A percentile compares a stretch with the other conserved stretches of the same genome.
These are phyloP conservation scores for Magnusiomyces magnusii DNA, from an alignment of 1,139 yeast genomes.

Conservation along the genomic window DNA sequence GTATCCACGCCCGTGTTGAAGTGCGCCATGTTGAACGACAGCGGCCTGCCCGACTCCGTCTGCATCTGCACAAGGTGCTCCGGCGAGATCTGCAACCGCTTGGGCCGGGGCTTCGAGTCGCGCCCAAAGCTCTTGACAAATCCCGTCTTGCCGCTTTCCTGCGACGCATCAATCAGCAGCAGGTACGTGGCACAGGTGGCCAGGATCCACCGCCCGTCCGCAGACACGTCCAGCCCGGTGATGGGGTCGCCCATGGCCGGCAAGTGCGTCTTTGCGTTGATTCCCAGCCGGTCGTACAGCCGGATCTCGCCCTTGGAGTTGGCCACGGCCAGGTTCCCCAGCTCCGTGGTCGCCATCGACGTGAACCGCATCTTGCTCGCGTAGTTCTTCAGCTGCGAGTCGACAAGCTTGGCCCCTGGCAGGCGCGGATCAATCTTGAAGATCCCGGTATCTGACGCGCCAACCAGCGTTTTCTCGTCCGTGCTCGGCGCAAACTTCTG, in stretches of 20 bases:
- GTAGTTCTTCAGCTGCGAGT: slow-evolving; percentile 46
- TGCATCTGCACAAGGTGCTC: slow-evolving; percentile 65
- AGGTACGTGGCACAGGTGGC: slow-evolving; percentile 71
- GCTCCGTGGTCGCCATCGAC: slow-evolving; percentile 61
- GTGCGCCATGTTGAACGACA: slow-evolving; percentile 62
- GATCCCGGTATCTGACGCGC: slow-evolving; percentile 55
- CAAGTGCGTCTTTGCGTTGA: slow-evolving; percentile 63
- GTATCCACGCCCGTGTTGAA: slow-evolving; percentile 62
- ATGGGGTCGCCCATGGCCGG: slow-evolving; percentile 79
- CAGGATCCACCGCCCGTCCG: slow-evolving; percentile 74
- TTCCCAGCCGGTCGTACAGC: slow-evolving; percentile 62
- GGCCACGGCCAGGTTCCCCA: slow-evolving; percentile 71
- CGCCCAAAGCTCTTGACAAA: slow-evolving; percentile 58
- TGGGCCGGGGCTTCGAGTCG: slow-evolving; percentile 62
- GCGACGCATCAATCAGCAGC: slow-evolving; percentile 56
- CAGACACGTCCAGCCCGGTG: slow-evolving; percentile 58
- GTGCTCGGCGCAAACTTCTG: slow-evolving; percentile 67
- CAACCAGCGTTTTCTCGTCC: slow-evolving; percentile 64
- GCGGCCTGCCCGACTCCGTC: slow-evolving; percentile 43
- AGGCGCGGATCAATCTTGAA: slow-evolving; percentile 77
- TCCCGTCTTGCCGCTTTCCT: slow-evolving; percentile 58
- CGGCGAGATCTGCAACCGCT: slow-evolving; percentile 57
- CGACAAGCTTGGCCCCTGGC: slow-evolving; percentile 49
- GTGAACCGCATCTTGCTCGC: slow-evolving; percentile 51
- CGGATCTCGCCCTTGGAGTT: slow-evolving; percentile 68